phyloP scores from a whole-genome alignment of 1,284 basidiomycete species.

The Ustilago sp. region DNA sequence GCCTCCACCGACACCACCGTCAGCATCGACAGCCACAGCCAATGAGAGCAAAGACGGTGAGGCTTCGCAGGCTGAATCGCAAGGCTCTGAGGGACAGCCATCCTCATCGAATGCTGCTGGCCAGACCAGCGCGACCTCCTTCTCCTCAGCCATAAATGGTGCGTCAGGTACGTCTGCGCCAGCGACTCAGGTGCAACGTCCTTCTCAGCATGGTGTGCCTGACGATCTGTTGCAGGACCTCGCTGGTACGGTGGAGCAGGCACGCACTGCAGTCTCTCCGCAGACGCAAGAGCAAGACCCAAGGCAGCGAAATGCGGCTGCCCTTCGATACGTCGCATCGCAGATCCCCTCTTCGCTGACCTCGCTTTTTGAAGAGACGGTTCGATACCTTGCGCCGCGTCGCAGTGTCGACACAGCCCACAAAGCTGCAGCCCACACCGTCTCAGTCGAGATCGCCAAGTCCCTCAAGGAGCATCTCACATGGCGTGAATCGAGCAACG shows the following conservation, averaged over 20 bases:
- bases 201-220: conserved; percentile 41
- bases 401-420: conserved; percentile 81
- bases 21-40: conserved; percentile 7
- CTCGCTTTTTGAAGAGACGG: conserved; percentile 89
- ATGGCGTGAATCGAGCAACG: conserved; percentile 74
- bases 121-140: not conserved
- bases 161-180: conserved; percentile 7
- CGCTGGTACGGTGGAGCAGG: conserved; percentile 47
- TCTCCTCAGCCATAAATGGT: not conserved
- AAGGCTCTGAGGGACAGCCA: conserved; percentile 1
- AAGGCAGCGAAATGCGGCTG: conserved; percentile 44
- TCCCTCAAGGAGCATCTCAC: conserved; percentile 81
- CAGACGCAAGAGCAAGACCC: conserved; percentile 34
- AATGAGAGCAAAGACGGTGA: conserved; percentile 31
- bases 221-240: conserved; percentile 44
- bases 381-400: conserved; percentile 84
- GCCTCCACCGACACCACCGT: conserved; percentile 30
- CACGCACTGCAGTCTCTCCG: conserved; percentile 16
- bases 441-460: conserved; percentile 78
- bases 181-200: conserved; percentile 29
- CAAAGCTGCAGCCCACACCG: conserved; percentile 80
- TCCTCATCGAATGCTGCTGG: conserved; percentile 6
- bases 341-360: conserved; percentile 82
- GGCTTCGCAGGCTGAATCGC: conserved; percentile 8
- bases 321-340: conserved; percentile 81